Conservation (phyloP, 352 stramenopile species). For the Phytophthora hybrid region DNA sequence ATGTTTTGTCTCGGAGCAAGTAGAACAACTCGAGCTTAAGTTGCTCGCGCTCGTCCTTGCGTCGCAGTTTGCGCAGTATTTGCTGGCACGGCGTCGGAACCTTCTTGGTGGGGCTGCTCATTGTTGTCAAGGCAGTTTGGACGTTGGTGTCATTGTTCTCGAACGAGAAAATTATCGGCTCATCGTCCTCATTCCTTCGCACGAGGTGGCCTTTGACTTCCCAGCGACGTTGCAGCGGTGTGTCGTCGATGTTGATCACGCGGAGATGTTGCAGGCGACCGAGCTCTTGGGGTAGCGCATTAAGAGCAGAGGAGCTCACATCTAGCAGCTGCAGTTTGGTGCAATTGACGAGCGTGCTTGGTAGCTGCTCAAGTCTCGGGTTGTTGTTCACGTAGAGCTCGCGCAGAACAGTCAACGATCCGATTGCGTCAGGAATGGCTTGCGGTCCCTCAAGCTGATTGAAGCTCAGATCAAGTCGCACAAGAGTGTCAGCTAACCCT, state of each 20-base stretch:
- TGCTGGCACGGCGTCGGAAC: conserved; percentile 49
- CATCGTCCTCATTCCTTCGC: conserved; percentile 27
- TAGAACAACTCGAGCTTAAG: conserved; percentile 71
- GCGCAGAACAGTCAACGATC: conserved; percentile 62
- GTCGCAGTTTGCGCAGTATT: conserved; percentile 62
- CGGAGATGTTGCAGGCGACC: conserved; percentile 67
- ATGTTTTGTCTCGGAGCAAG: conserved; percentile 63
- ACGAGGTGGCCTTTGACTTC: conserved; percentile 64
- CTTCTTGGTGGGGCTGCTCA: conserved; percentile 1
- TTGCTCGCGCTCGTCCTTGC: conserved; percentile 68
- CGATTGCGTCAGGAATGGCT: conserved; percentile 64
- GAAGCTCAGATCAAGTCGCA: conserved; percentile 84
- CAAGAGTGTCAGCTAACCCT: conserved; percentile 48
- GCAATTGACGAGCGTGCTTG: conserved; percentile 67
- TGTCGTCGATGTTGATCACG: conserved; percentile 77
- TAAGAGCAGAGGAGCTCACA: conserved; percentile 68
- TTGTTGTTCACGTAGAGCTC: conserved; percentile 91
- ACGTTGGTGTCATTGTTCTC: conserved; percentile 14
- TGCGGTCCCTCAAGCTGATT: conserved; percentile 65
- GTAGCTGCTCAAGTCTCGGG: conserved; percentile 61
- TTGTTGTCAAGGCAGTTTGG: conserved; percentile 14
- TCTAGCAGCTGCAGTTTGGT: conserved; percentile 78
- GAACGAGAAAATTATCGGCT: conserved; percentile 17
- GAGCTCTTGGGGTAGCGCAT: conserved; percentile 70
- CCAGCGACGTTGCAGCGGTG: conserved; percentile 69